Evolutionary conservation across 2,329 filamentous ascomycete genomes (phyloP), one percentile per base, ranked within the genome.

Genomic region (Talaromyces pinophilus): DNA sequence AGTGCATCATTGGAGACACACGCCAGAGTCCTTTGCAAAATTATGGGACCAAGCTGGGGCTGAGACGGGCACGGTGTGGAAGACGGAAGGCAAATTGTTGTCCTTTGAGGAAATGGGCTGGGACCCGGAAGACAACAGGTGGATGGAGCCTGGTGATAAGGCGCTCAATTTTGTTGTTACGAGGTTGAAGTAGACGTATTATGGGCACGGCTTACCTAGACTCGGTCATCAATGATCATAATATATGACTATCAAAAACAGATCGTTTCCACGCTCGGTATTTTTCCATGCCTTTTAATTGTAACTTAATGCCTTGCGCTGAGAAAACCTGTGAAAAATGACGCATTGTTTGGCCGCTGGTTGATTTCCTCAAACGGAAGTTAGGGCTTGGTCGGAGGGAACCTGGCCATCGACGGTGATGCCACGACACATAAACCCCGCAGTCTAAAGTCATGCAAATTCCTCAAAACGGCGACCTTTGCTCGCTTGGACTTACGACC

Each of bases 31-130:
- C 65, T 87, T 86, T 74, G 82, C 83, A 70, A 71, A 71, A 42
- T 75, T 88, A 28, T 88, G 86, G 86, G 78, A 85, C 62, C 82
- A 85, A 67, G 80, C 86, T 30, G 84, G 84, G 8, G 68, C 67
- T 38, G 71, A 82, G 62, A 86, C 85, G 0, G 78, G 77, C 28
- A 86, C 84, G 1, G 72, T 70, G 48, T 87, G 85, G 85, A 75
- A 77, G 61, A 82, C 84, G 19, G 57, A 65, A 25, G 63, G 57
- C 0, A 63, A 19, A 2, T 19, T 66, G 59, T 25, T 62, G 33
- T 48, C 40, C 2, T 64, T n/a, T 3, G 42, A 64, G 62, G 28
- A 64, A 38, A 64, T 64, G 62, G 54, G 62, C 8, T 64, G 54
- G 62, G 54, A 59, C n/a, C 42, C 62, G 11, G 35, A 48, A 19